Evolutionary conservation across 108 stramenopile genomes (phyloP), one percentile per base, ranked within the genome.

Genomic region (Bacterosira constricta): DNA sequence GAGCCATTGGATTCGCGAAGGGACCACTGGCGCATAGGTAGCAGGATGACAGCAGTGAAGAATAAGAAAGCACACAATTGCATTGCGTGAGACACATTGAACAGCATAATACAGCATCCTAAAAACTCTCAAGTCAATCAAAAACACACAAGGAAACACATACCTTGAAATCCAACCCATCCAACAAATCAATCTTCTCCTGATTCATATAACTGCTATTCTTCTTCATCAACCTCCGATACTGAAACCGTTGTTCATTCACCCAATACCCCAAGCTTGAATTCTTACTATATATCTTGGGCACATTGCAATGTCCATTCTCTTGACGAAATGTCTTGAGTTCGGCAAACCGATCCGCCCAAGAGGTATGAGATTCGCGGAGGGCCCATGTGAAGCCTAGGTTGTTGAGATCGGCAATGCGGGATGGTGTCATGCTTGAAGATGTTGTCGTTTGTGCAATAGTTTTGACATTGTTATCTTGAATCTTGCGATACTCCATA

Each of bases 251-350:
- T 57, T 79, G 77, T 34, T 73, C 71, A 37, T 73, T 73, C 17
- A 79, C 77, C 77, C 77, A 79, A 35, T 73, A 79, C 10, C 77
- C 77, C 12, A 79, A 44, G 34, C 66, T 55, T 32, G 77, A 72
- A 67, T 79, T 66, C 36, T 66, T 36, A 11, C 36, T 11, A 39
- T 79, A 73, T 21, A 51, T 49, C 46, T 79, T 73, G n/a, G 77
- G 77, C 13, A 79, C 77, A 51, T 79, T 79, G 64, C 70, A 65
- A 42, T 79, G 72, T 23, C 77, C 76, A 30, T 69, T 77, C 50
- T 35, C 35, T 8, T 59, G 32, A 3, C 49, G 35, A 54, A 66
- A 77, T n/a, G 35, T 37, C 41, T 69, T 69, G 3, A 77, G 61
- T 61, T 77, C 76, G 30, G 53, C 42, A 57, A 68, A 77, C 5